Evolutionary conservation across 2,329 filamentous ascomycete species (phyloP).

Genomic region (Pseudomassariella vexata): DNA sequence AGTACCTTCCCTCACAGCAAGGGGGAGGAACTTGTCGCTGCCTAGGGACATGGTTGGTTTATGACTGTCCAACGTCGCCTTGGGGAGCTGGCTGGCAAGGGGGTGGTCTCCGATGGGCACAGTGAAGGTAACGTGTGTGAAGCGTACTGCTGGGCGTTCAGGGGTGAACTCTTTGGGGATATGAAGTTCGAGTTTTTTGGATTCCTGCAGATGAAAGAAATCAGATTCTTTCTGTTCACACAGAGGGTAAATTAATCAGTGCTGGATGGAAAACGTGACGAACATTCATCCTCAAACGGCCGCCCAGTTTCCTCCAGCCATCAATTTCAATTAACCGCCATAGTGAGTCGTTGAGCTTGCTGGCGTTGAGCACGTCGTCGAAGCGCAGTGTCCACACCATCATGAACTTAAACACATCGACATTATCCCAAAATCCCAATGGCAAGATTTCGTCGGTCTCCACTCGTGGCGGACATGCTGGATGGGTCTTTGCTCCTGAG

Average conservation of each 20-base stretch:
- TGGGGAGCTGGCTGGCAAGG: slow-evolving; percentile 30
- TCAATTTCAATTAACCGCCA: slow-evolving; percentile 10
- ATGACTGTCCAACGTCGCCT: slow-evolving; percentile 12
- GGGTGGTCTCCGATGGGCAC: slow-evolving; percentile 33
- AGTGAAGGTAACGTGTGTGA: slow-evolving; percentile 28
- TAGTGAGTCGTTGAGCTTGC: slow-evolving; percentile 12
- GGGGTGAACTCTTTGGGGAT: slow-evolving; percentile 29
- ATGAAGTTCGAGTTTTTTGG: slow-evolving; percentile 36
- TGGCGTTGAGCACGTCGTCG: slow-evolving; percentile 19
- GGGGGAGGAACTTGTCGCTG: slow-evolving; percentile 16
- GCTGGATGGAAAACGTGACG: too few relatives aligned
- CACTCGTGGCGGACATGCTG: too few relatives aligned
- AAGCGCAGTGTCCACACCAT: slow-evolving; percentile 19
- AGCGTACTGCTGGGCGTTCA: slow-evolving; percentile 34
- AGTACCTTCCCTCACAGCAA: slow-evolving; percentile 16
- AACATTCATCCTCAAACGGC: slow-evolving; percentile 6
- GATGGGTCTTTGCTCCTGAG: too few relatives aligned
- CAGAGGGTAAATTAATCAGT: too few relatives aligned
- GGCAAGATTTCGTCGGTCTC: slow-evolving; percentile 17
- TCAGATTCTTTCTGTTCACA: too few relatives aligned
- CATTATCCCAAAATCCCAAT: slow-evolving; percentile 20
- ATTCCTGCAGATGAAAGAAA: too few relatives aligned
- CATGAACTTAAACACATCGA: slow-evolving; percentile 14
- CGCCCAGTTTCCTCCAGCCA: slow-evolving; percentile 20
- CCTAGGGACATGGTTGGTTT: slow-evolving; percentile 23